These are phyloP conservation scores for Mikania micrantha DNA, from an alignment of 129 eudicot species.

Conservation along the genomic window DNA sequence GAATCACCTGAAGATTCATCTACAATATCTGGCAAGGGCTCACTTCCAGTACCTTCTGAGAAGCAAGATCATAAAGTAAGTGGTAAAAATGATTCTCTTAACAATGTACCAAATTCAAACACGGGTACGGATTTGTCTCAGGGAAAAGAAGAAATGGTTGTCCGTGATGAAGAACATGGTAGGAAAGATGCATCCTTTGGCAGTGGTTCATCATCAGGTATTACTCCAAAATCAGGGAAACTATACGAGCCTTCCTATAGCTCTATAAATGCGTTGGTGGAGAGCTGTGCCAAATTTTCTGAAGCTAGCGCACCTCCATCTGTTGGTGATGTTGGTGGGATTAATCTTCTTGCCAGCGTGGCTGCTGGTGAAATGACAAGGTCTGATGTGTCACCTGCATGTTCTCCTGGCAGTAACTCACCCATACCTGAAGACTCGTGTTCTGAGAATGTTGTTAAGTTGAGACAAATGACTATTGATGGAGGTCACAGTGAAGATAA, in stretches of 20 bases:
- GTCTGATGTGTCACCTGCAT: slow-evolving; percentile 47
- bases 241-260: slow-evolving; percentile 52
- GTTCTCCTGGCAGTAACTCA: slow-evolving; percentile 42
- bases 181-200: slow-evolving; percentile 27
- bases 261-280: slow-evolving; percentile 71
- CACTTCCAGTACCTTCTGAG: slow-evolving; percentile 31
- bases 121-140: slow-evolving; percentile 27
- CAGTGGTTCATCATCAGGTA: slow-evolving; percentile 22
- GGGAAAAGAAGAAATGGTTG: slow-evolving; percentile 33
- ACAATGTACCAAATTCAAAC: slow-evolving; percentile 21
- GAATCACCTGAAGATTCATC: slow-evolving; percentile 50
- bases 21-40: slow-evolving; percentile 28
- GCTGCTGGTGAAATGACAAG: slow-evolving; percentile 77
- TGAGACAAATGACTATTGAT: neutral
- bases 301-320: slow-evolving; percentile 45
- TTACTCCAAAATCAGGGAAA: slow-evolving; percentile 35
- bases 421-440: slow-evolving; percentile 38
- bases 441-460: slow-evolving; percentile 14
- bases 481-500: neutral
- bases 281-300: slow-evolving; percentile 75
- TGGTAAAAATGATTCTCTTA: slow-evolving; percentile 25
- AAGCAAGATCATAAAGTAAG: slow-evolving; percentile 37
- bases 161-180: slow-evolving; percentile 33
- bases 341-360: slow-evolving; percentile 90
- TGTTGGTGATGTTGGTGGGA: slow-evolving; percentile 68